Base-by-base conservation (phyloP, 805 yeast species). In the Ogataea haglerorum region DNA sequence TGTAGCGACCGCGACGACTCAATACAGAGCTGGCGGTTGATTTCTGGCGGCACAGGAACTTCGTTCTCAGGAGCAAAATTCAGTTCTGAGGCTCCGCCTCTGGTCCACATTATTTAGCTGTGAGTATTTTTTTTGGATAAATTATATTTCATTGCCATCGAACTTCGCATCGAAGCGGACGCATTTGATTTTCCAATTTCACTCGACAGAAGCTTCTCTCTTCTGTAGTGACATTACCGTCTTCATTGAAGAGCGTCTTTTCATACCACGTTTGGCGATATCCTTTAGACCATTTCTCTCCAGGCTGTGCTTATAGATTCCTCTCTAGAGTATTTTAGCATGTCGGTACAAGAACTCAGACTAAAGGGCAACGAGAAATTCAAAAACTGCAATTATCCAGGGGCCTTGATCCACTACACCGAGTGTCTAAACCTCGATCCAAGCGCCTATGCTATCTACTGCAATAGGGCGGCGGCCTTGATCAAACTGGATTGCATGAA, bases 401-500 rank as follows among this genome's bases (percentile, higher is more conserved):
- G 54, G 2, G 72, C 74, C 4, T 39, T 69, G 18, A 54, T 61
- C 14, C 55, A 47, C 30, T 69, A 67, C 45, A 65, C 73, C 0
- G 59, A 61, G 39, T 71, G 68, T 6, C 35, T 70, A 3, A 42
- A 46, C 9, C 36, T 52, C 5, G 65, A 63, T 26, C 69, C 71
- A 16, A 36, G 47, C 4, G 57, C 64, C 17, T 56, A 57, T 36
- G 55, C 65, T 3, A 34, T 69, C 6, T 58, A 63, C 25, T 64
- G 67, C 17, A 67, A 67, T 48, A 54, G 75, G 40, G 71, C 71
- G 3, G 72, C 73, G 2, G 63, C 67, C 9, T 61, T 60, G 40
- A 62, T 67, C 17, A 58, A 61, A 26, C 42, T 67, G 35, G 66
- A 64, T 19, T 46, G 61, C 10, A 54, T 55, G 42, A 61, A 62